These are phyloP conservation scores for Tricholomella constricta DNA, from an alignment of 768 basidiomycete genomes.

Conservation along the genomic window DNA sequence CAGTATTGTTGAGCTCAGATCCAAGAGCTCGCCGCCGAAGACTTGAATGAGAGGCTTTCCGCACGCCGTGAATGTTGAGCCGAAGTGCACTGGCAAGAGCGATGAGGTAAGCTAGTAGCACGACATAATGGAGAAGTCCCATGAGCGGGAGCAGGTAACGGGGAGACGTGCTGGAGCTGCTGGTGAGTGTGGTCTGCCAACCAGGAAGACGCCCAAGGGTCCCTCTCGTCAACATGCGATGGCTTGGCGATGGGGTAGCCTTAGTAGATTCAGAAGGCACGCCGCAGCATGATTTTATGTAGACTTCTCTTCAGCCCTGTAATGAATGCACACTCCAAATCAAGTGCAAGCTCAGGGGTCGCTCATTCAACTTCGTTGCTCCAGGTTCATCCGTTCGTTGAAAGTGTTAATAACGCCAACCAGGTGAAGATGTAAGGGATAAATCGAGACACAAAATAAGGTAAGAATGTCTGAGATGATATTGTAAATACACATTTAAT, in stretches of 20 bases:
- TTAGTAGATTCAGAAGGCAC: background rate
- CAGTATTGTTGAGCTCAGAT: conserved; percentile 34
- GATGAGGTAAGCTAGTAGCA: conserved; percentile 5
- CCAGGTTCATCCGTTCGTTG: too few relatives aligned
- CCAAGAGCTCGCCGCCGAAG: conserved; percentile 14
- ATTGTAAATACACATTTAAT: too few relatives aligned
- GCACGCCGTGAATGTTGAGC: conserved; percentile 22
- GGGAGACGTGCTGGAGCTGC: conserved; percentile 7
- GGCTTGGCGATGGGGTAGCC: background rate
- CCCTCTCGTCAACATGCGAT: background rate
- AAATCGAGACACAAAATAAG: too few relatives aligned
- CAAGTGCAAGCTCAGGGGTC: too few relatives aligned
- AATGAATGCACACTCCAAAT: too few relatives aligned
- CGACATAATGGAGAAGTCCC: conserved; percentile 8
- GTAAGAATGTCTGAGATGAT: too few relatives aligned
- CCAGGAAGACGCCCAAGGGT: background rate
- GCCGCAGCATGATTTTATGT: background rate
- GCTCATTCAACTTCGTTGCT: too few relatives aligned
- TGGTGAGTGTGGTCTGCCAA: conserved; percentile 1
- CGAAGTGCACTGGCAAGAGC: conserved; percentile 15
- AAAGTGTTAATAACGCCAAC: too few relatives aligned
- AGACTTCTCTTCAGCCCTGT: background rate
- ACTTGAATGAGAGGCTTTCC: conserved; percentile 2
- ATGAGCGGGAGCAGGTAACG: conserved; percentile 3
- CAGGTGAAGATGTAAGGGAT: too few relatives aligned